Conservation (phyloP, 192 early-diverging fungal genomes). For the Entomortierella lignicola region DNA sequence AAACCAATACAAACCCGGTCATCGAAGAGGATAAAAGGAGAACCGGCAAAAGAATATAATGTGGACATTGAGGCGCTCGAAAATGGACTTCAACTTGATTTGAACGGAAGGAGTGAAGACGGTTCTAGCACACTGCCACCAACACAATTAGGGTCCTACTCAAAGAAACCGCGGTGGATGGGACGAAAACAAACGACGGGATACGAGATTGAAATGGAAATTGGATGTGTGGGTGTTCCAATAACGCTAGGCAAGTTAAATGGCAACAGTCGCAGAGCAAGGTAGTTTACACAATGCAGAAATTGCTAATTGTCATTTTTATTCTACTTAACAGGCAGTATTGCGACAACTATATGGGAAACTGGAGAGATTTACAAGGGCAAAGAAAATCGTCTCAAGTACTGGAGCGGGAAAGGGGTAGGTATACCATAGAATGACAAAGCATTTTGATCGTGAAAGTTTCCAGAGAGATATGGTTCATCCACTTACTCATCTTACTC, state of each 20-base stretch:
- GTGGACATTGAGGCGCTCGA: slow-evolving; percentile 36
- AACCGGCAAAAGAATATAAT: slow-evolving; percentile 13
- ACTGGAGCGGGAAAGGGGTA: slow-evolving; percentile 66
- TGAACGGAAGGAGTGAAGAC: not conserved
- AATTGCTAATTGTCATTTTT: too few species aligned
- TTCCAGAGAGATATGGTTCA: too few species aligned
- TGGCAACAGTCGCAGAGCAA: not conserved
- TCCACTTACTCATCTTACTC: not conserved
- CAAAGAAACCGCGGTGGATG: slow-evolving; percentile 25
- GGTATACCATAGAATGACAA: not conserved
- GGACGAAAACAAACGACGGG: slow-evolving; percentile 45
- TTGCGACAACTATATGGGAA: slow-evolving; percentile 66
- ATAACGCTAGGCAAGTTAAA: slow-evolving; percentile 55
- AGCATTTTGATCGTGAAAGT: not conserved
- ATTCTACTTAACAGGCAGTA: slow-evolving; percentile 45
- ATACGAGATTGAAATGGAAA: slow-evolving; percentile 10
- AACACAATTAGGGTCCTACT: slow-evolving; percentile 9
- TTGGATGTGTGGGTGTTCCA: slow-evolving; percentile 41
- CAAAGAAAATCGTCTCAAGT: slow-evolving; percentile 47
- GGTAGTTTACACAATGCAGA: too few species aligned
- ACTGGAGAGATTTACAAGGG: slow-evolving; percentile 56
- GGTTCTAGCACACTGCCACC: slow-evolving; percentile 12
- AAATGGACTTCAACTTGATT: slow-evolving; percentile 2
- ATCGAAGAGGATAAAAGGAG: slow-evolving; percentile 50
- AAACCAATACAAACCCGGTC: slow-evolving; percentile 10